Conservation (phyloP, 352 stramenopile genomes). For the Globisporangium barbulae region DNA sequence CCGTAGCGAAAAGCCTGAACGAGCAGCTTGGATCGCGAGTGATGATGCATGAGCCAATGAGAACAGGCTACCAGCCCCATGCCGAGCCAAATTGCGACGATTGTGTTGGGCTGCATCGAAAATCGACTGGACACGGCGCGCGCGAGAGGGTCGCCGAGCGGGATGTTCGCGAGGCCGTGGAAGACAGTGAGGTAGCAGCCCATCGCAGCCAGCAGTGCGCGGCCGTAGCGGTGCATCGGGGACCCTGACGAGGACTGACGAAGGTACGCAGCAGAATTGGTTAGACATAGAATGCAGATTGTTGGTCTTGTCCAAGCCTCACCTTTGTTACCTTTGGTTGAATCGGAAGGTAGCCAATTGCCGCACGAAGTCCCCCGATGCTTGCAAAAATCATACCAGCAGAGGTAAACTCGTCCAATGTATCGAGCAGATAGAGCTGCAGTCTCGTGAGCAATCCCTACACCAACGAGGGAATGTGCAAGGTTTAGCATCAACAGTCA, state of each 20-base stretch:
- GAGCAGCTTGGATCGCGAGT: constrained; percentile 1
- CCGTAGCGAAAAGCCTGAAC: constrained; percentile 12
- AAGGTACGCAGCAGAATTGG: not conserved
- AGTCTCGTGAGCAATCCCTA: constrained; percentile 26
- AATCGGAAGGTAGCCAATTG: not conserved
- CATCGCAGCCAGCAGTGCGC: constrained; percentile 46
- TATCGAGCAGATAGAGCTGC: constrained; percentile 27
- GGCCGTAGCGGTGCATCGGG: constrained; percentile 6
- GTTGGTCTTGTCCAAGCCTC: not conserved
- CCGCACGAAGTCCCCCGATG: constrained; percentile 16
- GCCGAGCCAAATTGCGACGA: constrained; percentile 81
- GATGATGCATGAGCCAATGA: constrained; percentile 5
- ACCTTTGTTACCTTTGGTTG: not conserved
- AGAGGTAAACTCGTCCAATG: constrained; percentile 26
- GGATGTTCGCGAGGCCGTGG: constrained; percentile 91
- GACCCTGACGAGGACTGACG: not conserved
- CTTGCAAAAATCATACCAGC: constrained; percentile 17
- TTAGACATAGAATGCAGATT: not conserved
- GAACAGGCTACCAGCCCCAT: constrained; percentile 41
- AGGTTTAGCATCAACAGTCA: too few species aligned
- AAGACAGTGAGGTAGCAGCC: constrained; percentile 89
- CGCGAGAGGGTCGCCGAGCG: constrained; percentile 78
- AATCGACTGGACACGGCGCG: constrained; percentile 89
- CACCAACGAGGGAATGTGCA: not conserved
- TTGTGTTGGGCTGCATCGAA: constrained; percentile 89